Evolutionary conservation across 441 rosid species (phyloP).

Genomic region (Corymbia calophylla): DNA sequence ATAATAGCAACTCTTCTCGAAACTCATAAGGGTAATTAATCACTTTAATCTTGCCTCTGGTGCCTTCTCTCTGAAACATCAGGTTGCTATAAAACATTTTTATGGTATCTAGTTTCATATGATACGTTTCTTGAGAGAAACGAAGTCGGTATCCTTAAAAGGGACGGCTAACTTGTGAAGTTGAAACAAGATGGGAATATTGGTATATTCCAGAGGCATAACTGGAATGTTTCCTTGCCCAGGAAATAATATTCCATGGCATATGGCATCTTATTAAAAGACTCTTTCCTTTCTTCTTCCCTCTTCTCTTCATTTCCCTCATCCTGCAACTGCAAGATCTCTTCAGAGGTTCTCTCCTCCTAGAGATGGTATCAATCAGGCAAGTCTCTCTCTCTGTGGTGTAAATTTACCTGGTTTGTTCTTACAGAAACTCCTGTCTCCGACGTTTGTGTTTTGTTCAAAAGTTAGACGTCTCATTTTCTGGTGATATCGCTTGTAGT

Average conservation of each 20-base stretch:
- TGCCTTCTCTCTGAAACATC: neutral
- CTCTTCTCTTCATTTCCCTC: neutral
- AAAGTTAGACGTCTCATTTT: neutral
- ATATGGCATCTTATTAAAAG: neutral
- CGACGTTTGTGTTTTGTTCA: neutral
- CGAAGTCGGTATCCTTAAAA: neutral
- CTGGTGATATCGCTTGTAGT: neutral
- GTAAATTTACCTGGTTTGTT: neutral
- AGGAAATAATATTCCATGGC: neutral
- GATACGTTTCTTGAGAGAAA: neutral
- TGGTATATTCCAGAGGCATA: neutral
- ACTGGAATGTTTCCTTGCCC: neutral
- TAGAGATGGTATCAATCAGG: neutral
- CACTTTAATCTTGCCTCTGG: neutral
- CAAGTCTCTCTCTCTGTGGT: neutral
- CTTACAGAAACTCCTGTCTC: neutral
- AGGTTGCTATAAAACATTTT: neutral
- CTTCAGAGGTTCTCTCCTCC: neutral
- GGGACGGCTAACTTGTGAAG: neutral
- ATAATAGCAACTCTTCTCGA: neutral
- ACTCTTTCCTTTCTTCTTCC: neutral
- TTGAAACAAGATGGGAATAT: neutral
- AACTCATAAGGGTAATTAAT: neutral
- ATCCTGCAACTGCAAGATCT: neutral
- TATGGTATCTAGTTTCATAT: neutral